These are phyloP conservation scores for Arxiozyma slooffiae DNA, from an alignment of 1,139 yeast species.

Conservation along the genomic window DNA sequence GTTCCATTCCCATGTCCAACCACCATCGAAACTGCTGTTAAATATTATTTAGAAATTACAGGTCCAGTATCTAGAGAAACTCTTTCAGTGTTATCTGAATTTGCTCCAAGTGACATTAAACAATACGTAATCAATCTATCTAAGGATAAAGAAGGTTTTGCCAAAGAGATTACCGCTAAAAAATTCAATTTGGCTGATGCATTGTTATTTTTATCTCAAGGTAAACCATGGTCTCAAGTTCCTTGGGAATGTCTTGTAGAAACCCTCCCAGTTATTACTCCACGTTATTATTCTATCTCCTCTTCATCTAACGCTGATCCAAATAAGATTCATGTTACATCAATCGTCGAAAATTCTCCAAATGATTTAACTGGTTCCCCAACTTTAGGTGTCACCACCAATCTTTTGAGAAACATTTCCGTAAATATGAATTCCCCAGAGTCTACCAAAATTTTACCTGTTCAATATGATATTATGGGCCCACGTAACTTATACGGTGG, in stretches of 20 bases:
- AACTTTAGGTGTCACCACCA: constrained; percentile 74
- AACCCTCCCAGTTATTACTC: constrained; percentile 70
- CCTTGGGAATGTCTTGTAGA: constrained; percentile 84
- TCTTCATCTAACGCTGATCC: constrained; percentile 79
- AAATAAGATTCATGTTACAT: constrained; percentile 69
- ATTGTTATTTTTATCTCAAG: constrained; percentile 50
- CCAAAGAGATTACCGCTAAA: constrained; percentile 48
- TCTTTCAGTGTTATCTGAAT: constrained; percentile 64
- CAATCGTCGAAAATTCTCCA: constrained; percentile 67
- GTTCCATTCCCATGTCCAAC: constrained; percentile 88
- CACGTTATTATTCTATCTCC: constrained; percentile 94
- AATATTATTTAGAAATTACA: constrained; percentile 82
- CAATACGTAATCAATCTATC: constrained; percentile 46
- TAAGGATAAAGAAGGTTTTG: constrained; percentile 59
- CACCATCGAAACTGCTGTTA: constrained; percentile 75
- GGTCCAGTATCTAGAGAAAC: constrained; percentile 92
- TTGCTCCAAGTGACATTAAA: constrained; percentile 66
- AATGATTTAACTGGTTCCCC: constrained; percentile 29
- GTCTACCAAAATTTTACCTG: constrained; percentile 33
- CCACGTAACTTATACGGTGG: constrained; percentile 58
- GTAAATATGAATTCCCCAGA: constrained; percentile 42
- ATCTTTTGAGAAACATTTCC: constrained; percentile 68
- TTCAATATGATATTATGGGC: constrained; percentile 64
- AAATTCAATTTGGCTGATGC: constrained; percentile 72
- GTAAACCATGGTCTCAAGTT: constrained; percentile 53